Evolutionary conservation across 345 rosid species (phyloP), one percentile per base, ranked within the genome.

Genomic region (Eucalyptus regnans): DNA sequence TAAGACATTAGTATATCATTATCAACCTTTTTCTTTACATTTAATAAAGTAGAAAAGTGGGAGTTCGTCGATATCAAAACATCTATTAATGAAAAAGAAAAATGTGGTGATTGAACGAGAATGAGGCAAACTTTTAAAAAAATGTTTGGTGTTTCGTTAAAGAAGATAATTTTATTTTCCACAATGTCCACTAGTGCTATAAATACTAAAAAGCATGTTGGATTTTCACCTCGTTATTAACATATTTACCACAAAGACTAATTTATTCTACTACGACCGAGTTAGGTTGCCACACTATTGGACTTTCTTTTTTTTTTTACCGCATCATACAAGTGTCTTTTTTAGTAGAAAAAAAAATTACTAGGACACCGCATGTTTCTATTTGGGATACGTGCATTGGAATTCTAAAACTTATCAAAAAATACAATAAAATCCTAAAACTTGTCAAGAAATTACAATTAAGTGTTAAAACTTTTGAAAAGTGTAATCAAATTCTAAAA

Each of bases 401-500:
- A 52, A 10, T 52, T 52, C 25, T 52, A 52, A 52, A 52, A 52
- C 1, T 52, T 18, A 2, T 18, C 0, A 52, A 52, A 52, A 17
- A 52, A 52, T 52, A 20, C 0, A 52, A 52, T 52, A 20, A 7
- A 52, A 8, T 52, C 58, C 10, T 18, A 20, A 52, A 52, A 20
- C 1, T 7, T 52, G 10, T 18, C 23, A 20, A 52, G 4, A 52
- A 52, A 52, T 3, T 20, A 5, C 1, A 8, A 52, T 20, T 52
- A 20, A 52, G 10, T 20, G 25, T 52, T 52, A 52, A 52, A 52
- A 18, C 4, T 18, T 8, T 52, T 1, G 4, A 52, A 52, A 1
- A 3, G 0, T 52, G 10, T 52, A 52, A 52, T 52, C 1, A 52
- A 52, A 2, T 1, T 23, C 0, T 1, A 3, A 52, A 52, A 52